phyloP scores from a whole-genome alignment of 2,329 filamentous ascomycete species.

The Cladosporium sp. region DNA sequence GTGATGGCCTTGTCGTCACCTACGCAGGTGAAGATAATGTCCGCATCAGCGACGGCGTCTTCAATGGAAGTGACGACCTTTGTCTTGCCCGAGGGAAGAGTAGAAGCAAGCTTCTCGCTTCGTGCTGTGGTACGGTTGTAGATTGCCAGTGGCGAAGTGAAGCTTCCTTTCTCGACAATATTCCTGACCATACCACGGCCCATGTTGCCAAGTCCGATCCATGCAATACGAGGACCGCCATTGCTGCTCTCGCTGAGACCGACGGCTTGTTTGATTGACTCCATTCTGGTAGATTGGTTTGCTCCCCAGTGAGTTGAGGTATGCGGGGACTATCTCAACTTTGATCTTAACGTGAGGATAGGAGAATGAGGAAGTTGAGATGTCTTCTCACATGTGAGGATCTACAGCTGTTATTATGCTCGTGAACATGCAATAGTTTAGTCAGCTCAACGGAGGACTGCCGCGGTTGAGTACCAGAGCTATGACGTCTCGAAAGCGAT shows the following conservation, averaged over 20 bases:
- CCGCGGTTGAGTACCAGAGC: background rate
- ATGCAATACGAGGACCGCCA: conserved; percentile 55
- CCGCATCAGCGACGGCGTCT: conserved; percentile 66
- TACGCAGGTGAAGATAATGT: conserved; percentile 81
- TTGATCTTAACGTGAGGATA: background rate
- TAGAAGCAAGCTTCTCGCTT: conserved; percentile 62
- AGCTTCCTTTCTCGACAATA: conserved; percentile 72
- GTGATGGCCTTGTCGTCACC: conserved; percentile 54
- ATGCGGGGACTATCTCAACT: background rate
- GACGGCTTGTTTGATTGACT: conserved; percentile 13
- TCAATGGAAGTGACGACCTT: conserved; percentile 63
- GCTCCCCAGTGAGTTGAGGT: background rate
- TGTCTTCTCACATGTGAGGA: background rate
- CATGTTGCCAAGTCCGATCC: conserved; percentile 87
- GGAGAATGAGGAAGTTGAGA: background rate
- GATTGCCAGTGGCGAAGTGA: conserved; percentile 70
- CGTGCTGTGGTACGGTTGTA: conserved; percentile 76
- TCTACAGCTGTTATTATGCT: background rate
- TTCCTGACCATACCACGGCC: conserved; percentile 83
- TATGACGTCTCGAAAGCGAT: conserved; percentile 10
- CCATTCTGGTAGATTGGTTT: background rate
- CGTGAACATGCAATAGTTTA: background rate
- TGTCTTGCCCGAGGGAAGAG: conserved; percentile 62
- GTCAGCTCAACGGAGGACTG: background rate
- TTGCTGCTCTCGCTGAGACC: conserved; percentile 2